Evolutionary conservation across 345 rosid genomes (phyloP), one percentile per base, ranked within the genome.

Genomic region (Citrus mangshanensis): DNA sequence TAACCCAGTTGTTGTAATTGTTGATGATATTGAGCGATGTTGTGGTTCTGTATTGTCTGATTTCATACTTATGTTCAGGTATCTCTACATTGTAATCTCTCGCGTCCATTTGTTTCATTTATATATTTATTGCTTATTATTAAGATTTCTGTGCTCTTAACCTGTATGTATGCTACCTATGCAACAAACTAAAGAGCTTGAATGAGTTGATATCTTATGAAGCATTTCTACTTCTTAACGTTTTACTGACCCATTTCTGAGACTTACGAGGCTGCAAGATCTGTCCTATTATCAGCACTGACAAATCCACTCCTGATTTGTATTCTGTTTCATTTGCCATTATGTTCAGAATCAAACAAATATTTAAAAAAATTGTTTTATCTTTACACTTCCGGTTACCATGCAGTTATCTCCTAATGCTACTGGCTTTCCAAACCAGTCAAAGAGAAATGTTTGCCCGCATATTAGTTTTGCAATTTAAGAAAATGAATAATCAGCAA

Each of bases 1-100:
- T 16, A 81, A 77, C 75, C 97, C 97, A 0, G 74, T 91, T 68
- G 91, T 94, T 78, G 75, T 96, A 80, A 88, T 96, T 51, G 73
- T 96, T 68, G 91, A 91, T 73, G 97, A 96, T 81, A 79, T 93
- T 78, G 98, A 94, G 85, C 89, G 91, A 46, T 96, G 99, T 73
- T 85, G 87, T 84, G 95, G 92, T 55, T 70, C 91, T 78, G 90
- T 93, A 78, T 85, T 96, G 77, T 91, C 99, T 2, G 93, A 94
- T 71, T 86, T 95, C 70, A 92, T 95, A 79, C 87, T 88, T 75
- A 86, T 64, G 68, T 64, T 64, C 21, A 64, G 68, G 68, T 64
- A 30, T 64, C 24, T 6, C 3, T 3, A 30, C 32, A 7, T 64
- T 18, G 1, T 64, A 19, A 30, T 30, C 22, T 4, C 35, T 64